Base-by-base conservation (phyloP, 768 basidiomycete species). In the Mycena floridula region DNA sequence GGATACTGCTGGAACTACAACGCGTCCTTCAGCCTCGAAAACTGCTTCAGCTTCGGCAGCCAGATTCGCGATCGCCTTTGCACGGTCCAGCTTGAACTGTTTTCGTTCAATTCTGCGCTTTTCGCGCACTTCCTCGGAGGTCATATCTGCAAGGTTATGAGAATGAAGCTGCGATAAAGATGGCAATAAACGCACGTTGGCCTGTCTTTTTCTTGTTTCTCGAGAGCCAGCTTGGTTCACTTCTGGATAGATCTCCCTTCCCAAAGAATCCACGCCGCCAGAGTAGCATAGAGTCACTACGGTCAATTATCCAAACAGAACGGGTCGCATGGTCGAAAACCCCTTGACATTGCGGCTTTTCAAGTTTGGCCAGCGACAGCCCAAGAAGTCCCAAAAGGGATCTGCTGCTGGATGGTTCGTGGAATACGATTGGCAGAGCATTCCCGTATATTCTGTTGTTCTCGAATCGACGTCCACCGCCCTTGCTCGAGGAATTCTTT, bases 261-360 rank as follows among this genome's bases (percentile, higher is more conserved):
- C 96, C 96, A 61, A 98, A 99, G 67, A 98, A 97, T 0, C 96
- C 96, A 48, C 87, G 67, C 37, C 78, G 70, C 89, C 96, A 99
- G 27, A 98, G 72, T 4, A 83, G 65, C 50, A 70, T 70, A 36
- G 81, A 79, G 58, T 92, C 80, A 20, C 63, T 71, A 22, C 68
- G 62, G 46, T 82, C 73, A 0, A 75, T 67, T 3, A 98, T 73
- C 92, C 92, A 96, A 7, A 97, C 87, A 0, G 89, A 89, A n/a
- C 81, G 80, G 13, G 93, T 92, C 2, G 74, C 56, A 5, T 75
- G 64, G 58, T 98, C 95, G 50, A 88, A 85, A 7, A 81, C 59
- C 7, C 89, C 93, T 51, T 80, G 76, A 54, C 82, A 87, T 30
- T 81, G 77, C 0, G 90, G 90, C 45, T 80, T 86, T 48, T 79